These are phyloP conservation scores for Trifolium repens DNA, from an alignment of 306 rosid species.

Conservation along the genomic window DNA sequence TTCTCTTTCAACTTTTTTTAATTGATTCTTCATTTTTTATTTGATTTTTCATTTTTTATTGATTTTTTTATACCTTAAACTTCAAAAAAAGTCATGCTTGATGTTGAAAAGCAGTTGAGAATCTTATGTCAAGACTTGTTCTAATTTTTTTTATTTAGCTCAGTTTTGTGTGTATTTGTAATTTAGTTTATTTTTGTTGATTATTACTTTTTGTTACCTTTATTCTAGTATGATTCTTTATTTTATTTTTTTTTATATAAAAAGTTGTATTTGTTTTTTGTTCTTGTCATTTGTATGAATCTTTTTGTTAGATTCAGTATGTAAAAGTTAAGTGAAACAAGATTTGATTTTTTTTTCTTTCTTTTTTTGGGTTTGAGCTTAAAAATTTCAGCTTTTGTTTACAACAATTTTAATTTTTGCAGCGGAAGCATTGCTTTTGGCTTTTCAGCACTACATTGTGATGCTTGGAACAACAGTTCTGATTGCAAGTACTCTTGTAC, in stretches of 20 bases:
- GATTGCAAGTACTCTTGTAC: constrained; percentile 73
- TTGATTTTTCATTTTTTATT: background rate
- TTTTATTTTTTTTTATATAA: background rate
- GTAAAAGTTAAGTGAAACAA: constrained; percentile 8
- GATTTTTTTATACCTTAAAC: constrained; percentile 33
- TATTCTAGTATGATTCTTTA: constrained; percentile 46
- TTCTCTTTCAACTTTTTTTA: constrained; percentile 17
- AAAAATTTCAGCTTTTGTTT: constrained; percentile 22
- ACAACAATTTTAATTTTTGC: constrained; percentile 35
- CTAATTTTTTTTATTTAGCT: background rate
- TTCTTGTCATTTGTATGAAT: constrained; percentile 35
- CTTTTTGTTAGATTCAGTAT: constrained; percentile 25
- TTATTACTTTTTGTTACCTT: constrained; percentile 41
- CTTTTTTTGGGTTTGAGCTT: background rate
- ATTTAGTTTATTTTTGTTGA: constrained; percentile 39
- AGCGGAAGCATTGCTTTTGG: constrained; percentile 75
- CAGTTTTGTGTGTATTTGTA: constrained; percentile 36
- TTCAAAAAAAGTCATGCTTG: constrained; percentile 1
- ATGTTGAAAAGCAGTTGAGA: constrained; percentile 34
- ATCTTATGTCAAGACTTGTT: constrained; percentile 19
- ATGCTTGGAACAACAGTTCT: constrained; percentile 93
- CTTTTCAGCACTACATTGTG: constrained; percentile 93
- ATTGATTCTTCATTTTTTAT: background rate
- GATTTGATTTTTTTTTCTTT: background rate
- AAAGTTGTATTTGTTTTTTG: constrained; percentile 34